Conservation (phyloP, 306 rosid species). For the Vachellia collinsii region DNA sequence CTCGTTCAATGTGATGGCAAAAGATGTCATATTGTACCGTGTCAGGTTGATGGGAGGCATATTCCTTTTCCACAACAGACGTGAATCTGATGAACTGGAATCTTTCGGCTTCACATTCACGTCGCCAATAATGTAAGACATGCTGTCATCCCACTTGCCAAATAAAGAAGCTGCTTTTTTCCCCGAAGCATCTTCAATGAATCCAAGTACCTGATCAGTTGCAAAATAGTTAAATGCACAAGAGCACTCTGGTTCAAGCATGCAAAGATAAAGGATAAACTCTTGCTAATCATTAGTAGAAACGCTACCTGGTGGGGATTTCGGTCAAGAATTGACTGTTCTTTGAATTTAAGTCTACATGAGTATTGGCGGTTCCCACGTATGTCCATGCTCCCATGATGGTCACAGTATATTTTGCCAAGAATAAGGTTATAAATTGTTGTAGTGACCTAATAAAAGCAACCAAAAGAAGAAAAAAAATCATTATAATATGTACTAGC, state of each 20-base stretch:
- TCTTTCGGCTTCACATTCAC: slow-evolving; percentile 59
- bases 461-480: neutral
- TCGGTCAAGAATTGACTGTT: slow-evolving; percentile 92
- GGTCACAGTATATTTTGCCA: slow-evolving; percentile 93
- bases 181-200: slow-evolving; percentile 74
- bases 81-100: slow-evolving; percentile 49
- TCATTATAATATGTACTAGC: neutral
- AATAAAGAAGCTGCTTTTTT: slow-evolving; percentile 69
- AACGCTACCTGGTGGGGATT: slow-evolving; percentile 91
- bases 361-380: slow-evolving; percentile 86
- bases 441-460: slow-evolving; percentile 76
- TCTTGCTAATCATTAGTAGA: neutral
- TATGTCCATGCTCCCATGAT: slow-evolving; percentile 91
- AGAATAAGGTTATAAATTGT: slow-evolving; percentile 90
- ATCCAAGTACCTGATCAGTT: slow-evolving; percentile 73
- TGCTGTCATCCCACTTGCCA: slow-evolving; percentile 96
- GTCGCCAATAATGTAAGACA: slow-evolving; percentile 68
- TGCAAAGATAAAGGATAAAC: neutral
- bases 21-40: slow-evolving; percentile 96
- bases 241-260: neutral
- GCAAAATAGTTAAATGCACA: neutral
- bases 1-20: slow-evolving; percentile 89
- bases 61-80: slow-evolving; percentile 80
- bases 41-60: slow-evolving; percentile 69
- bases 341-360: slow-evolving; percentile 87